Base-by-base conservation (phyloP, 2,329 filamentous ascomycete genomes). In the Chaetomiaceae sp. region DNA sequence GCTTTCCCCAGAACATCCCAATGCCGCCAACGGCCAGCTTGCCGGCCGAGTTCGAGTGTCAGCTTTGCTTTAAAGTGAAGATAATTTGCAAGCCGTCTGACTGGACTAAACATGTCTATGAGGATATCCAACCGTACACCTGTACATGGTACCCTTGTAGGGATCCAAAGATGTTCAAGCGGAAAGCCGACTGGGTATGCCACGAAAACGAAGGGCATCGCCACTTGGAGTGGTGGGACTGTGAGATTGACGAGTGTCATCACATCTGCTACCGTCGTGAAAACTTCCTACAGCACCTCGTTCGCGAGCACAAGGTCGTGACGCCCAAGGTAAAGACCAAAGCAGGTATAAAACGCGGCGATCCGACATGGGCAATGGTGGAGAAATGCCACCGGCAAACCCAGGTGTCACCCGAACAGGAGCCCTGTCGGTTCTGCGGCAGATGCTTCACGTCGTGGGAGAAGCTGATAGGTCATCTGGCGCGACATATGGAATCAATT, bases 81-180 rank as follows among this genome's bases (percentile, higher is more conserved):
- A 88, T 82, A 58, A 89, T 93, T 57, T 79, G 83, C 57, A 95
- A 95, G 64, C 90, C 89, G 14, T 95, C 89, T 0, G 90, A 96
- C 65, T 96, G 90, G 90, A 95, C 89, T 1, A 95, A 96, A 63
- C 90, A 96, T 60, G 87, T 96, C 1, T 88, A 95, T 57, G 90
- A 95, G 65, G 90, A 96, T 62, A 81, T 95, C 1, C 86, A 93
- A 61, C 90, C 90, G 0, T 95, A 95, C 57, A 94, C 88, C 3
- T 96, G 90, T 66, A 95, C 89, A 0, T 95, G 91, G 70, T 81
- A 85, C 2, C 75, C 80, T 41, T 95, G 90, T 61, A 77, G 78
- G 8, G 88, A 95, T 38, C 82, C 86, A 15, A 95, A 94, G 65
- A 89, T 88, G 29, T 96, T 95, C 72, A 95, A 95, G 67, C 80